These are phyloP conservation scores for Microsporum ferrugineum DNA, from an alignment of 2,329 filamentous ascomycete genomes.

Conservation along the genomic window DNA sequence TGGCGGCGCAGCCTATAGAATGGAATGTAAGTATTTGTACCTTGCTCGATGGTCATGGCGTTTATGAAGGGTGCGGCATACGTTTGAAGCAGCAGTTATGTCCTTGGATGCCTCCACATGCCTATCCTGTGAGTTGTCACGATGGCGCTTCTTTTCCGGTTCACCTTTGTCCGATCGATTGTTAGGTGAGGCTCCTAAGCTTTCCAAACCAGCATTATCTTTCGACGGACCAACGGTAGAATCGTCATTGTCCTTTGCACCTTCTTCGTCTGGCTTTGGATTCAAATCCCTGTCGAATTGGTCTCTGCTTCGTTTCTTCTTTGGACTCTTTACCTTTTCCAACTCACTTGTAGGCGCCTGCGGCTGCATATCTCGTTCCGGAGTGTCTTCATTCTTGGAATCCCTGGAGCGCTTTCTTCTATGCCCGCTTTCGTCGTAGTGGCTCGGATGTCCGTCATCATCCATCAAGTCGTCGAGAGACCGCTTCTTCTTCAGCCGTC, in stretches of 20 bases:
- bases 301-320: conserved; percentile 36
- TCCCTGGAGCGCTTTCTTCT: conserved; percentile 27
- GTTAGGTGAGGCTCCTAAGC: conserved; percentile 1
- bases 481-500: conserved; percentile 30
- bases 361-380: conserved; percentile 1
- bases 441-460: conserved; percentile 19
- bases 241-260: conserved; percentile 13
- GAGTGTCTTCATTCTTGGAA: conserved; percentile 15
- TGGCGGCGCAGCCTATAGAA: conserved; percentile 6
- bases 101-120: conserved; percentile 16
- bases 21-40: not conserved
- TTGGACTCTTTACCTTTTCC: conserved; percentile 24
- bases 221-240: not conserved
- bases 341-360: conserved; percentile 4
- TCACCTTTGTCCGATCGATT: conserved; percentile 21
- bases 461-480: conserved; percentile 33
- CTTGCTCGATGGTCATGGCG: conserved; percentile 13
- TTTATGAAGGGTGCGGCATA: not conserved
- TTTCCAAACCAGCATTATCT: conserved; percentile 6
- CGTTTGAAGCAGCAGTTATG: conserved; percentile 1
- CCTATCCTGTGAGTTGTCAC: conserved; percentile 32
- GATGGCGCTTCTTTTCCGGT: conserved; percentile 34
- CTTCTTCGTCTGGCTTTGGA: conserved; percentile 14
- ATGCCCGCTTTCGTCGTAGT: conserved; percentile 20
- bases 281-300: conserved; percentile 29